Evolutionary conservation across 2,329 filamentous ascomycete genomes (phyloP), one percentile per base, ranked within the genome.

Genomic region (Aspergillus cejpii): DNA sequence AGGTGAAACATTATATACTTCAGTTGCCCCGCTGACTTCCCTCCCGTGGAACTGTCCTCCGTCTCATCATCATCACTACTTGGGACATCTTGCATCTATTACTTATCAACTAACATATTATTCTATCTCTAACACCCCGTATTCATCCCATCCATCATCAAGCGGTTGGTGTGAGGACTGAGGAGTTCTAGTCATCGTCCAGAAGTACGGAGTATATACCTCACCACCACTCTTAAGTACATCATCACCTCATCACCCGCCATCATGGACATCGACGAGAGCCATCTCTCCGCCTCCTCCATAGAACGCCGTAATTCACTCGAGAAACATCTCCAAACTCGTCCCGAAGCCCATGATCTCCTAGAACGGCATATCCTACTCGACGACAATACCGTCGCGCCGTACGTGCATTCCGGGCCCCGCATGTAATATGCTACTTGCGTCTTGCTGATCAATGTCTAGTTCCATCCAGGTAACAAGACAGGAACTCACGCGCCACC

Each of bases 251-350:
- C 28, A 49, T 39, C 36, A 44, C 29, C 31, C 46, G 45, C 44
- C 50, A 50, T 37, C 24, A 49, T 50, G 44, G 37, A 31, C 39
- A 63, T 83, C 53, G 80, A 84, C 61, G 70, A 80, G 53, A 75
- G 74, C 11, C 72, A 78, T 53, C 78, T 84, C 66, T 76, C 74
- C 33, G 49, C 54, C 26, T 54, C 59, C 14, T 77, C 76, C 48
- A 71, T 73, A 52, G 71, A 74, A 51, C 73, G 74, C 34, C 70
- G 75, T 41, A 82, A 87, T 72, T 87, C 84, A 3, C 75, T 89
- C 10, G 83, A 87, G 66, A 80, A 82, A 57, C 80, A 86, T 59
- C 74, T 88, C 43, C 78, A 82, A 63, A 79, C 82, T 57, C 84
- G 87, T 31, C 85, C 85, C 19, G 79, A 76, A 39, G 60, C 67